Conservation (phyloP, 75 land plant genomes). For the Picea glauca region DNA sequence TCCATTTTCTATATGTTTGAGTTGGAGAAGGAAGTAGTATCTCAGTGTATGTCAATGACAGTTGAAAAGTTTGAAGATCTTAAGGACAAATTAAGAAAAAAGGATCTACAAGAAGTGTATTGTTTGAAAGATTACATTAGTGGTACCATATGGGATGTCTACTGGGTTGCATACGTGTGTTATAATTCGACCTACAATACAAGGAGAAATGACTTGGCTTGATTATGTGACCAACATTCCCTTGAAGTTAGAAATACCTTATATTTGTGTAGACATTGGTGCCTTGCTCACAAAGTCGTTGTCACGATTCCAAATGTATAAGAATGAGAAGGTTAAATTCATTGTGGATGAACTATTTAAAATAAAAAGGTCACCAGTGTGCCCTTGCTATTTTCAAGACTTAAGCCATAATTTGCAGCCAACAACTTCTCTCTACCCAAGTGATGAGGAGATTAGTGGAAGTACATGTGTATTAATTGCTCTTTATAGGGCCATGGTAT, state of each 20-base stretch:
- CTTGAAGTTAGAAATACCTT: conserved; percentile 83
- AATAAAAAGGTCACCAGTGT: conserved; percentile 11
- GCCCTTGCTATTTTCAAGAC: conserved; percentile 31
- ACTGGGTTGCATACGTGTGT: conserved; percentile 82
- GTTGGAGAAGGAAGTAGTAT: no score
- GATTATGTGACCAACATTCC: conserved; percentile 78
- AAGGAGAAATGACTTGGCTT: conserved; percentile 73
- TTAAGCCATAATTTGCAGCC: conserved; percentile 81
- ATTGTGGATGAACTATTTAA: conserved; percentile 13
- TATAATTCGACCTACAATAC: conserved; percentile 72
- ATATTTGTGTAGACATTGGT: conserved; percentile 88
- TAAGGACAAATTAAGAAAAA: conserved; percentile 36
- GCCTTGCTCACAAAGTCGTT: conserved; percentile 63
- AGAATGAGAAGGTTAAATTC: conserved; percentile 12
- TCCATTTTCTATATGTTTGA: conserved; percentile 46
- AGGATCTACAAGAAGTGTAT: conserved; percentile 77
- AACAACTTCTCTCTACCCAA: no score
- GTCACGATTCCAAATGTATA: conserved; percentile 58
- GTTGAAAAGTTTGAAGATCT: conserved; percentile 18
- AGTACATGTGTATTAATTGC: conserved; percentile 79
- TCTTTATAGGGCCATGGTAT: conserved; percentile 74
- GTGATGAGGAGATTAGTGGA: conserved; percentile 19
- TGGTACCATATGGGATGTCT: conserved; percentile 50
- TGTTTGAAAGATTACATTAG: conserved; percentile 58
- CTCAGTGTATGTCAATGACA: not conserved